Base-by-base conservation (phyloP, 2,329 filamentous ascomycete species). In the Fusarium xylarioides region DNA sequence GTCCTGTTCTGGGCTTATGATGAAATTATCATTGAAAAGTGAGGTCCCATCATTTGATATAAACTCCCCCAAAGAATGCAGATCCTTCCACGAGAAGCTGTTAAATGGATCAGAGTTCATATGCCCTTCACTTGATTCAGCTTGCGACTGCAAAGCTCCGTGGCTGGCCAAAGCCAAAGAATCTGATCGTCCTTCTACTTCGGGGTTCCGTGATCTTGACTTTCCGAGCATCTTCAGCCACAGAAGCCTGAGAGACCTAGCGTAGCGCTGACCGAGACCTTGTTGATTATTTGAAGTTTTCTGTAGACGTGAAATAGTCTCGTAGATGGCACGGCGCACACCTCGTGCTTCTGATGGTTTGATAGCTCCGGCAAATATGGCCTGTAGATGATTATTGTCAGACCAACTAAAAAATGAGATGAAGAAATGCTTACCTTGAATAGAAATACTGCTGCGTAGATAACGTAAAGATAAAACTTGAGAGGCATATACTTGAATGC, bases 401-500 rank as follows among this genome's bases (percentile, higher is more conserved):
- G 6, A 28, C 26, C 7, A 28, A 28, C 26, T 6, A 28, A 28
- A 28, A 6, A 28, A 5, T 28, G 26, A 28, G 26, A 6, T 49
- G 15, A 23, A 34, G 8, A n/a, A 6, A 52, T 11, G 12, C 6
- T 11, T 77, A 88, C 88, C 81, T 92, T 91, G 82, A 91, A 91
- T 10, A 91, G 78, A 70, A 91, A 91, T 5, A 91, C 89, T 4
- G 90, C 89, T 2, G 88, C 88, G 77, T 91, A 91, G 30, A 91
- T 91, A 5, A 84, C 85, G 67, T 86, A 91, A 35, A 92, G 81
- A 69, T 91, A 91, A 75, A 89, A 91, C 35, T 89, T 84, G 14
- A 91, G 81, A 4, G 90, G 90, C 89, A 92, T 91, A 68, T 89
- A 91, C 67, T 89, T 87, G 21, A 91, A 82, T 49, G 88, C 86